Evolutionary conservation across 78 protist genomes (phyloP).

Genomic region (Capsaspora owczarzaki): DNA sequence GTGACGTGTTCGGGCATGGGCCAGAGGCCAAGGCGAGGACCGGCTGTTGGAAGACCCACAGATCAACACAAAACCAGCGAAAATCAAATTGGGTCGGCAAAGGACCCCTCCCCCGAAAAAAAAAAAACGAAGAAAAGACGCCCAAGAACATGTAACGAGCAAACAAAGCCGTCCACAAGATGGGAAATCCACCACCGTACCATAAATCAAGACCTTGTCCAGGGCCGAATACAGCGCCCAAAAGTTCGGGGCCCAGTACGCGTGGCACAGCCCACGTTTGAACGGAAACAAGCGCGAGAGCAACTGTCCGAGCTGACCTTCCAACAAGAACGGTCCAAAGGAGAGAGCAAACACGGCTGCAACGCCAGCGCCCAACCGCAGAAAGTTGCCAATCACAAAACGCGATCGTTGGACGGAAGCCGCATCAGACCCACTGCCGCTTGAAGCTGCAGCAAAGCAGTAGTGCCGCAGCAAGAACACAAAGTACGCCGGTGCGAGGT

Average conservation of each 20-base stretch:
- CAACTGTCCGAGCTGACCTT: conserved; percentile 53
- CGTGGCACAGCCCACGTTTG: conserved; percentile 85
- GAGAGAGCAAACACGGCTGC: conserved; percentile 31
- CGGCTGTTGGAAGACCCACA: no score
- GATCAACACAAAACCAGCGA: no score
- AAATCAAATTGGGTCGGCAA: no score
- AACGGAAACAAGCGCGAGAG: conserved; percentile 85
- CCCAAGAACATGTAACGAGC: no score
- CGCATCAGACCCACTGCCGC: neutral
- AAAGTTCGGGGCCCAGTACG: conserved; percentile 94
- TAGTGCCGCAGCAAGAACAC: conserved; percentile 43
- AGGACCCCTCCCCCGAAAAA: no score
- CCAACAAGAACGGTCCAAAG: conserved; percentile 39
- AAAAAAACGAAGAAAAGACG: no score
- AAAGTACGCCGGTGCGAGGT: conserved; percentile 75
- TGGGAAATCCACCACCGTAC: no score
- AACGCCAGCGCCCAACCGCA: conserved; percentile 44
- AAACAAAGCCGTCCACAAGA: no score
- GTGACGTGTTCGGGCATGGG: no score
- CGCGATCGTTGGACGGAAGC: neutral
- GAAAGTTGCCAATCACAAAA: conserved; percentile 2
- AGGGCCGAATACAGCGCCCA: conserved; percentile 75
- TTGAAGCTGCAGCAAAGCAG: conserved; percentile 11
- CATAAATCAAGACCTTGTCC: conserved; percentile 58
- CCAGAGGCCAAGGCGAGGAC: no score